A percentile compares a stretch with the other conserved stretches of the same genome.
phyloP scores from a whole-genome alignment of 164 flowering plant species.

The Houttuynia cordata region DNA sequence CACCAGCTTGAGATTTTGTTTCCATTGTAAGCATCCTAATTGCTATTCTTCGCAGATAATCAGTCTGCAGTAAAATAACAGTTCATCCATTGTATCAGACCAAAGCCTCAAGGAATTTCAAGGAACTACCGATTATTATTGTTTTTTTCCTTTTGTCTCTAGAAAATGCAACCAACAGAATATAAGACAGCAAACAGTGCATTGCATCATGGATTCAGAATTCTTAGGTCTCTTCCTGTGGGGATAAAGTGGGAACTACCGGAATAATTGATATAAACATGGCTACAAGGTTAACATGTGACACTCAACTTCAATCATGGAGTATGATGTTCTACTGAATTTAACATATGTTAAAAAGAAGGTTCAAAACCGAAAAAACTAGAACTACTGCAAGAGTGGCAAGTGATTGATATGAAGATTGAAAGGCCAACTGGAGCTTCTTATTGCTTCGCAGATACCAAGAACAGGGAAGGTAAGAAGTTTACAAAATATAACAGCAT shows the following conservation, averaged over 20 bases:
- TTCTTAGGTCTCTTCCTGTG: too few species aligned
- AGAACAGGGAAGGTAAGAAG: too few species aligned
- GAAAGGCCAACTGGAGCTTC: too few species aligned
- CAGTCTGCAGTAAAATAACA: constrained; percentile 22
- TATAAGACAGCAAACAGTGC: not conserved
- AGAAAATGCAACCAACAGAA: not conserved
- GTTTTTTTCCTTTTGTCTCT: not conserved
- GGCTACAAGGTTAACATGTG: too few species aligned
- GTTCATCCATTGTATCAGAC: not conserved
- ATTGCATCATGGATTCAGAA: not conserved
- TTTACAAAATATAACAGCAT: too few species aligned
- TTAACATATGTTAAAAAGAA: not conserved
- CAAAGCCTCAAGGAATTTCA: not conserved
- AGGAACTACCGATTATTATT: too few species aligned
- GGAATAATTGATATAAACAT: too few species aligned
- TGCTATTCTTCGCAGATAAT: constrained; percentile 57
- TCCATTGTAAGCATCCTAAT: constrained; percentile 67
- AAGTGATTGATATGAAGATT: too few species aligned
- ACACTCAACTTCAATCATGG: too few species aligned
- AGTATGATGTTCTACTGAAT: not conserved
- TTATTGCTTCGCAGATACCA: too few species aligned
- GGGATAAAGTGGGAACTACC: not conserved
- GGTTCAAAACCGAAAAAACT: too few species aligned
- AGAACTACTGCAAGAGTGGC: too few species aligned
- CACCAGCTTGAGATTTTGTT: constrained; percentile 31